A percentile compares a stretch with the other conserved stretches of the same genome.
Evolutionary conservation across 2,329 filamentous ascomycete genomes (phyloP).

Genomic region (Anisogramma anomala): DNA sequence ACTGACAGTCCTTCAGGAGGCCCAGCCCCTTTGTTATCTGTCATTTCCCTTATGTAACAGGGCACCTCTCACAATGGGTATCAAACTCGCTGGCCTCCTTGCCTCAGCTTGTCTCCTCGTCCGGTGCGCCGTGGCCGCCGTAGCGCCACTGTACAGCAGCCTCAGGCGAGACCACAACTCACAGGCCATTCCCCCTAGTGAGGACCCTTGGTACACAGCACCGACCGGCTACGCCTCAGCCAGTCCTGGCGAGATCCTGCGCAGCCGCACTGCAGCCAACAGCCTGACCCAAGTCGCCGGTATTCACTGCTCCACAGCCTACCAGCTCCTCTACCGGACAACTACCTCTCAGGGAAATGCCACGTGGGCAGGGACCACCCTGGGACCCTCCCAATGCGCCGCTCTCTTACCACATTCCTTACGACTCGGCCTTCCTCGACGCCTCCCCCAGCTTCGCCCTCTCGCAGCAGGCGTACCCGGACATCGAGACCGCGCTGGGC

Average conservation of each 20-base stretch:
- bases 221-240: conserved; percentile 1
- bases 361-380: conserved; percentile 26
- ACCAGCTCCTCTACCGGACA: conserved; percentile 26
- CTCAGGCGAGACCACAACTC: neutral
- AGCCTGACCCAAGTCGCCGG: neutral
- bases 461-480: conserved; percentile 18
- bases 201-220: conserved; percentile 9
- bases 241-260: conserved; percentile 3
- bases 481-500: conserved; percentile 26
- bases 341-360: conserved; percentile 22
- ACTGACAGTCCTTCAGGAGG: neutral
- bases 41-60: neutral
- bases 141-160: neutral
- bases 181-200: conserved; percentile 2
- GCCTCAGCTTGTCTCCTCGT: neutral
- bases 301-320: conserved; percentile 15
- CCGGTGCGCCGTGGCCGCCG: neutral
- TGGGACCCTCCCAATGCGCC: conserved; percentile 21
- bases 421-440: conserved; percentile 29
- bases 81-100: neutral
- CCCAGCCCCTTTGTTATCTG: neutral
- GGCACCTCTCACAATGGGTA: neutral
- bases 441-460: conserved; percentile 27
- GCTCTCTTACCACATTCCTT: conserved; percentile 31
- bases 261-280: conserved; percentile 5